Evolutionary conservation across 2,329 filamentous ascomycete species (phyloP).

Genomic region (Kalmusia sp.): DNA sequence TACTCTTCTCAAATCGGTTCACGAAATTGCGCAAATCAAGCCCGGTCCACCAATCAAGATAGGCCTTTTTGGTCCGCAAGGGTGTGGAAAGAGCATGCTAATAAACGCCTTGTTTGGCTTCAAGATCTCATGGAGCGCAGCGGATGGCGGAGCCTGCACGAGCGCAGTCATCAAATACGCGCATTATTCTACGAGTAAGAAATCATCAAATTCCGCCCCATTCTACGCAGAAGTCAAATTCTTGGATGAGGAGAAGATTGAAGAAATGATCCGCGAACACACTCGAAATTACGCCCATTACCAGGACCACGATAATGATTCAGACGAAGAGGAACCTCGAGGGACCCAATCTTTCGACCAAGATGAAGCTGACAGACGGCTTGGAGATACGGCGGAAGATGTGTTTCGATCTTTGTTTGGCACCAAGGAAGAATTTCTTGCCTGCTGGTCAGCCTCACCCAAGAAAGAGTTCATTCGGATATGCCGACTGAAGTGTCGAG

Average conservation of each 20-base stretch:
- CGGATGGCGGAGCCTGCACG: constrained; percentile 28
- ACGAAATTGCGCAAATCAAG: constrained; percentile 12
- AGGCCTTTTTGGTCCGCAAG: constrained; percentile 30
- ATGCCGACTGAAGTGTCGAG: constrained; percentile 24
- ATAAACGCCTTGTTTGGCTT: constrained; percentile 28
- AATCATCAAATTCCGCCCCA: neutral
- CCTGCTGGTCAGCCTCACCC: constrained; percentile 15
- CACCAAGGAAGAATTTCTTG: constrained; percentile 15
- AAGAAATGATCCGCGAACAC: constrained; percentile 24
- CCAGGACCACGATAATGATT: constrained; percentile 20
- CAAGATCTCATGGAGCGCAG: constrained; percentile 26
- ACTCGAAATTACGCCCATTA: constrained; percentile 17
- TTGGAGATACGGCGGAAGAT: constrained; percentile 28
- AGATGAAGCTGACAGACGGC: constrained; percentile 21
- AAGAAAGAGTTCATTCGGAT: constrained; percentile 19
- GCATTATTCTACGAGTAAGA: neutral
- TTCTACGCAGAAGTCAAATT: constrained; percentile 26
- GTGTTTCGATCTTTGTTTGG: constrained; percentile 29
- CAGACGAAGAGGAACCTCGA: constrained; percentile 23
- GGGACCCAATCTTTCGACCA: neutral
- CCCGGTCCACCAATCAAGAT: constrained; percentile 16
- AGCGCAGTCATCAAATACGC: constrained; percentile 21
- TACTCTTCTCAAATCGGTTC: constrained; percentile 15
- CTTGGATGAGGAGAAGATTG: constrained; percentile 13
- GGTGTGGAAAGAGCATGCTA: constrained; percentile 25